Evolutionary conservation across 805 yeast genomes (phyloP), one percentile per base, ranked within the genome.

Genomic region (Ogataea chonburiensis): DNA sequence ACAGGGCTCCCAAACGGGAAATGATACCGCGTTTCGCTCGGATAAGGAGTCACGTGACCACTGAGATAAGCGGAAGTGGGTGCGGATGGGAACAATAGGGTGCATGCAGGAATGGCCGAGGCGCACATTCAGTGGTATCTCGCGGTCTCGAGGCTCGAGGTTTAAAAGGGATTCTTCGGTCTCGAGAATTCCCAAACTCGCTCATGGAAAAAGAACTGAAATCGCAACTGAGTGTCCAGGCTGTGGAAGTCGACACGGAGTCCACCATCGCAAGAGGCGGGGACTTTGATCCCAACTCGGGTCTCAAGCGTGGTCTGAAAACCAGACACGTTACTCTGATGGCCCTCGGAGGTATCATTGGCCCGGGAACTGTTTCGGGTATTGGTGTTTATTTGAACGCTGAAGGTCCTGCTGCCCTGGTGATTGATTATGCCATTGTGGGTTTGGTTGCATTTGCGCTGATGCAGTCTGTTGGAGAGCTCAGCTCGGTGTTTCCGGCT

Each of bases 301-400:
- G 68, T 11, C 50, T 71, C 24, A 68, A 69, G 40, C 61, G 74
- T 40, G 71, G 67, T 15, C 59, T 74, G 16, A 72, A 72, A 43
- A 71, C 73, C 45, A 56, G 77, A 39, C 77, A 71, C 49, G 63
- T 73, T 23, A 68, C 77, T 10, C 50, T 75, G 37, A 65, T 75
- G 34, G 77, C 77, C 18, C 47, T 75, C 6, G 77, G 76, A 13
- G 77, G 79, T 28, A 67, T 75, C 31, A 71, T 75, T 35, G 80
- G 80, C 1, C 79, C 79, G 1, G 80, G 79, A 37, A 64, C 67
- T 10, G 54, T 73, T 37, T 67, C 73, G 14, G 76, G 78, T 5
- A 16, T 74, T 5, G 73, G 76, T 7, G 51, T 61, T 10, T 70
- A 73, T 27, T 55, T 74, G 17, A 45, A 56, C 8, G 56, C 63